Base-by-base conservation (phyloP, 2,329 filamentous ascomycete genomes). In the Tolypocladium tropicale region DNA sequence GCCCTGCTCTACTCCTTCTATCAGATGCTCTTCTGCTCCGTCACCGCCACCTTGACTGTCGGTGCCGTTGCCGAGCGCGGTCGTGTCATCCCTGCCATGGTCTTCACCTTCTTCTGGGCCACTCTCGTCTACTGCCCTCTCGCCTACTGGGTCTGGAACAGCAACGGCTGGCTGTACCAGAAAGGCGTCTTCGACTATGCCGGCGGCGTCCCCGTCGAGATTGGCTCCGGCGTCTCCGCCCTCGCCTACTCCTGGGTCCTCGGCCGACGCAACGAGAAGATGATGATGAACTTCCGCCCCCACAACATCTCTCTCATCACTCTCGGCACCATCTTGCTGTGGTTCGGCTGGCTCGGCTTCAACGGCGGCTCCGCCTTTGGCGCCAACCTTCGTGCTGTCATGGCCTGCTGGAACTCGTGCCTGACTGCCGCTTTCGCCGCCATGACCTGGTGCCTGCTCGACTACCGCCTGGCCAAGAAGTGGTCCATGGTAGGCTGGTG, bases 231-330 rank as follows among this genome's bases (percentile, higher is more conserved):
- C 70, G 79, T 95, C 74, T 94, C 90, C 48, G 94, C 93, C 33
- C 80, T 97, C 51, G 94, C 94, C 62, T 99, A 97, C 77, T 96
- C 92, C 2, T 88, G 90, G 89, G 86, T 96, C 39, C 88, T 99
- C 59, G 94, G 94, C 63, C 89, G 91, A 68, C 90, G 94, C 63
- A 94, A 96, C 77, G 93, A 97, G 78, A 94, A 91, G 78, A 96
- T 97, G 91, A 96, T 97, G 90, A 84, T 96, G 75, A 97, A 97
- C 82, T 97, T 97, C 83, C 90, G 94, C 63, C 94, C 94, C 21
- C 94, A 99, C 80, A 99, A 99, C 78, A 94, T 97, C 63, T 96
- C 92, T 6, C 83, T 97, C 67, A 96, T 99, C 74, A 92, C 94
- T 1, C 86, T 97, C 64, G 94, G 94, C 60, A 97, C 94, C 4